Conservation (phyloP, 805 yeast genomes). For the Schizosaccharomyces cryophilus region DNA sequence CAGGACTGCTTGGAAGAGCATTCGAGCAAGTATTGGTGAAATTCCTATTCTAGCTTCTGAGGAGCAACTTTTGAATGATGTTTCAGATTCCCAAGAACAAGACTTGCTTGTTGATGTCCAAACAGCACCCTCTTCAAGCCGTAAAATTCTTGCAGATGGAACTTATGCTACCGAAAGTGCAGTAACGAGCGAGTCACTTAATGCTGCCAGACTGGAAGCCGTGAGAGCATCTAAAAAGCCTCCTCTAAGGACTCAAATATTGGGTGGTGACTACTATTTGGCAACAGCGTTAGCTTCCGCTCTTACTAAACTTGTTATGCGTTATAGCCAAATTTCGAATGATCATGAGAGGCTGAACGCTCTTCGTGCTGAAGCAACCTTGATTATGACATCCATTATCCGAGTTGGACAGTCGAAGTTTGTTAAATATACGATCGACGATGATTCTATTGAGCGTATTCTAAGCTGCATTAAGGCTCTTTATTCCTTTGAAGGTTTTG, state of each 20-base stretch:
- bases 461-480: slow-evolving; percentile 64
- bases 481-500: slow-evolving; percentile 29
- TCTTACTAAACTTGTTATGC: slow-evolving; percentile 61
- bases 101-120: slow-evolving; percentile 11
- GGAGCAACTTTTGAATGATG: slow-evolving; percentile 19
- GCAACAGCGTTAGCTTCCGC: slow-evolving; percentile 74
- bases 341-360: slow-evolving; percentile 42
- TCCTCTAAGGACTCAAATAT: slow-evolving; percentile 56
- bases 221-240: slow-evolving; percentile 23
- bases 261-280: slow-evolving; percentile 75
- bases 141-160: slow-evolving; percentile 90
- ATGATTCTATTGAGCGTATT: slow-evolving; percentile 88
- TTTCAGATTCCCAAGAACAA: slow-evolving; percentile 17
- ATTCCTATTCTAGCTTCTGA: slow-evolving; percentile 70
- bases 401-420: slow-evolving; percentile 59
- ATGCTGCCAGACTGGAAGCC: slow-evolving; percentile 13
- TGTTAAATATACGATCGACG: slow-evolving; percentile 61
- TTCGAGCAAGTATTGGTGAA: slow-evolving; percentile 67
- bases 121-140: slow-evolving; percentile 24
- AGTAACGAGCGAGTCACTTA: slow-evolving; percentile 19
- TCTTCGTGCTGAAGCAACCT: slow-evolving; percentile 78
- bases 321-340: slow-evolving; percentile 35
- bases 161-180: slow-evolving; percentile 93
- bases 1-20: slow-evolving; percentile 64
- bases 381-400: slow-evolving; percentile 72